A percentile compares a stretch with the other conserved stretches of the same genome.
Conservation (phyloP, 495 filamentous ascomycete genomes). For the Sabuloglossum arenarium region DNA sequence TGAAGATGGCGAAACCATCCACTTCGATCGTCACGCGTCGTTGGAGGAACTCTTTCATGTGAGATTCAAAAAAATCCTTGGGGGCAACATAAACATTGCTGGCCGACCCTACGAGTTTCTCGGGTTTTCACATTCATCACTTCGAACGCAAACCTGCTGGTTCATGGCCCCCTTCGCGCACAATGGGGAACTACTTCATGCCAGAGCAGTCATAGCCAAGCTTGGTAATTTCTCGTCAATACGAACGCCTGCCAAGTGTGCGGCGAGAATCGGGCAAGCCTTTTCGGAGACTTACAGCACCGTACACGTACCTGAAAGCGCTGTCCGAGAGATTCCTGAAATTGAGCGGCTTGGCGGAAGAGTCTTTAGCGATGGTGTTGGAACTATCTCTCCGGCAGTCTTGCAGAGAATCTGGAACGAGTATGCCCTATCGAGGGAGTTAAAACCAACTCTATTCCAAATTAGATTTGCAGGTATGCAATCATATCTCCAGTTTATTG, state of each 20-base stretch:
- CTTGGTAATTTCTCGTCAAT: conserved; percentile 48
- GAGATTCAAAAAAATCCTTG: conserved; percentile 37
- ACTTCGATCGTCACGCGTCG: conserved; percentile 31
- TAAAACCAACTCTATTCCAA: conserved; percentile 42
- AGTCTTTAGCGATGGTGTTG: conserved; percentile 64
- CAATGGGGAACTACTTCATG: conserved; percentile 19
- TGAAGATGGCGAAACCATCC: conserved; percentile 44
- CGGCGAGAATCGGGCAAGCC: conserved; percentile 64
- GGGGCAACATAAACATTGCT: conserved; percentile 35
- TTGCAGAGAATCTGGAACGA: conserved; percentile 29
- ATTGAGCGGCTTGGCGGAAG: conserved; percentile 23
- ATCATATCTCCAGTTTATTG: not conserved
- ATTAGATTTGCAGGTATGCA: conserved; percentile 39
- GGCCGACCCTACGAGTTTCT: conserved; percentile 45
- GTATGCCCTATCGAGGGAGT: conserved; percentile 19
- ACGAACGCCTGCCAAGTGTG: conserved; percentile 47
- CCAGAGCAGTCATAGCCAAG: conserved; percentile 30
- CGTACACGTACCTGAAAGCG: conserved; percentile 19
- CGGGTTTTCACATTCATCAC: conserved; percentile 65
- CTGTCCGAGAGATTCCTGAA: conserved; percentile 18
- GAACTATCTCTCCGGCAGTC: conserved; percentile 39
- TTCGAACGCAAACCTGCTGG: conserved; percentile 48
- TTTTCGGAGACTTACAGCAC: conserved; percentile 51
- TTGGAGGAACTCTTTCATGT: conserved; percentile 28
- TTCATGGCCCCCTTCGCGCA: conserved; percentile 49